Percentiles rank a stretch among this genome's conserved stretches.
Evolutionary conservation across 495 filamentous ascomycete genomes (phyloP).

Genomic region (Durotheca rogersii): DNA sequence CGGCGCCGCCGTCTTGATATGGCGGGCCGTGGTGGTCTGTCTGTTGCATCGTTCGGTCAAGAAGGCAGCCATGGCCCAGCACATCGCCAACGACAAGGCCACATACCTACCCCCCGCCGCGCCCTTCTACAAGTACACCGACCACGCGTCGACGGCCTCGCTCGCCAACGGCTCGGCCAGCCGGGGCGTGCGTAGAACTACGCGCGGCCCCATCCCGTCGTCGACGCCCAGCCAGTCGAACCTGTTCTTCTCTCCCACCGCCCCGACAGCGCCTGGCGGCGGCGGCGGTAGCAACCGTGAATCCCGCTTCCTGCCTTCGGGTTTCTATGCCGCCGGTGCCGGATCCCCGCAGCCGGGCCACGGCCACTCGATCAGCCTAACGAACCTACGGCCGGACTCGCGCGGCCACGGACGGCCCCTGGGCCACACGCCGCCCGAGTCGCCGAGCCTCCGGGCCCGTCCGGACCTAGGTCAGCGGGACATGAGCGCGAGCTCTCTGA

Average conservation of each 20-base stretch:
- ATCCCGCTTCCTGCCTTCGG: constrained; percentile 80
- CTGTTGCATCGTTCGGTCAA: constrained; percentile 87
- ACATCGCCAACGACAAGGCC: constrained; percentile 64
- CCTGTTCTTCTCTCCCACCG: constrained; percentile 95
- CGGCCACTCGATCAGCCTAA: constrained; percentile 53
- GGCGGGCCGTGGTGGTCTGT: constrained; percentile 88
- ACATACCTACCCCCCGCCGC: constrained; percentile 50
- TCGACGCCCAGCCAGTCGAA: constrained; percentile 53
- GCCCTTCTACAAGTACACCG: constrained; percentile 59
- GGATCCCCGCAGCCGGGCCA: constrained; percentile 52
- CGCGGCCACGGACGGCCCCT: constrained; percentile 50
- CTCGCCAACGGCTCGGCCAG: constrained; percentile 53
- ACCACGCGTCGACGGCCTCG: constrained; percentile 60
- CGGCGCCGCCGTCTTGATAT: constrained; percentile 73
- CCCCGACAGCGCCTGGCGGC: constrained; percentile 48
- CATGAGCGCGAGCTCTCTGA: constrained; percentile 69
- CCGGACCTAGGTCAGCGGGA: constrained; percentile 41
- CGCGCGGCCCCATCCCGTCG: constrained; percentile 46
- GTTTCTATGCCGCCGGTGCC: constrained; percentile 77
- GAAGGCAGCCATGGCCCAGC: constrained; percentile 71
- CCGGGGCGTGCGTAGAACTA: constrained; percentile 39
- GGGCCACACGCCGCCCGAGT: constrained; percentile 57
- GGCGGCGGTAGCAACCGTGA: constrained; percentile 53
- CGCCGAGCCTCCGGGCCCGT: constrained; percentile 49
- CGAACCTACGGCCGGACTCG: constrained; percentile 55